A percentile compares a stretch with the other conserved stretches of the same genome.
phyloP scores from a whole-genome alignment of 768 basidiomycete genomes.

The Mycena indigotica region DNA sequence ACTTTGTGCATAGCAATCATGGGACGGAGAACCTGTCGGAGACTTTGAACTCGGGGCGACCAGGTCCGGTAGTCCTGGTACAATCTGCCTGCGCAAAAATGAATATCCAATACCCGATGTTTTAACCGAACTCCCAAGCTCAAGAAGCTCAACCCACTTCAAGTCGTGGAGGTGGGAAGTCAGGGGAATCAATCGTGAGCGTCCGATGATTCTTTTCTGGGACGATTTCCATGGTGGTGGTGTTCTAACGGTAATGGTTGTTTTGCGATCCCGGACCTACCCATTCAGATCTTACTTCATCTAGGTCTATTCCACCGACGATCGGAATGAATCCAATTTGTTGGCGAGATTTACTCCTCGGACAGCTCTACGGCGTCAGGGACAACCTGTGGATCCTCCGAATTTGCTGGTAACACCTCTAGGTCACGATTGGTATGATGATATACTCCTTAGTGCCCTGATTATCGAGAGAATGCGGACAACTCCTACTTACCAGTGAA shows the following conservation, averaged over 20 bases:
- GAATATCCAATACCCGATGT: constrained; percentile 40
- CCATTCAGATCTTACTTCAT: neutral
- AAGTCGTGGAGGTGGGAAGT: constrained; percentile 42
- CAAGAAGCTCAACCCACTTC: constrained; percentile 29
- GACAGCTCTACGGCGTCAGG: constrained; percentile 35
- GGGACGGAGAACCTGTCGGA: constrained; percentile 46
- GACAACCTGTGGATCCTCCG: constrained; percentile 34
- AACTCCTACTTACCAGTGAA: constrained; percentile 24
- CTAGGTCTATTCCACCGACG: constrained; percentile 45
- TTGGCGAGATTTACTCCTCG: constrained; percentile 45
- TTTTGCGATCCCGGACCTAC: neutral
- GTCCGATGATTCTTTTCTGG: constrained; percentile 34
- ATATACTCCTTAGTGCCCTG: constrained; percentile 44
- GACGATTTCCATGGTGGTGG: constrained; percentile 36
- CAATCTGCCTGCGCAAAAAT: constrained; percentile 39
- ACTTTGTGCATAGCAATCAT: constrained; percentile 29
- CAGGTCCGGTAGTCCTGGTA: constrained; percentile 33
- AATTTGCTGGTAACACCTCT: constrained; percentile 41
- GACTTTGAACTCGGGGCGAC: constrained; percentile 47
- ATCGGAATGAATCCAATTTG: constrained; percentile 34
- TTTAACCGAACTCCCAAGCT: constrained; percentile 32
- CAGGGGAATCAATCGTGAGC: constrained; percentile 26
- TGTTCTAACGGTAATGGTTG: constrained; percentile 29
- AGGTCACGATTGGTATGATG: constrained; percentile 44
- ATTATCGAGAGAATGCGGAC: constrained; percentile 45